Evolutionary conservation across 2,329 filamentous ascomycete genomes (phyloP).

Genomic region (Aureobasidium sp.): DNA sequence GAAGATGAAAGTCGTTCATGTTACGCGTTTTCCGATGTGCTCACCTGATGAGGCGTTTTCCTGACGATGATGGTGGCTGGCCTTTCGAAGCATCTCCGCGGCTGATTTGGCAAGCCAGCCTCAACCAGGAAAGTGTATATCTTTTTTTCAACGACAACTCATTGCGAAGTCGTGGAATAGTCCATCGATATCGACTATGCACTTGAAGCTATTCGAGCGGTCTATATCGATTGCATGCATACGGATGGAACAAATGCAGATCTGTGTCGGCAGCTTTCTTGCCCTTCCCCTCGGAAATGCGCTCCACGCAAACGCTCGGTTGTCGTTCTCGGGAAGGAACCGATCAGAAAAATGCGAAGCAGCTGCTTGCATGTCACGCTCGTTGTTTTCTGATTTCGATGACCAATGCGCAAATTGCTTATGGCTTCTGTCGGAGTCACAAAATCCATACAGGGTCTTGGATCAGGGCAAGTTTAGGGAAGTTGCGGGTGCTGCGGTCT

Average conservation of each 20-base stretch:
- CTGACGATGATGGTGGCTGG: neutral
- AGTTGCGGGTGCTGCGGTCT: neutral
- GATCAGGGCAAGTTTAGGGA: neutral
- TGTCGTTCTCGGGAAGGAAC: neutral
- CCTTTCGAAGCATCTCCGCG: slow-evolving; percentile 2
- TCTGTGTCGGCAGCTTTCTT: neutral
- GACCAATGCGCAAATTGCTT: neutral
- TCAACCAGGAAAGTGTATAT: neutral
- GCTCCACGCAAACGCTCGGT: neutral
- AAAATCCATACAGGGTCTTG: neutral
- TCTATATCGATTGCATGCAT: neutral
- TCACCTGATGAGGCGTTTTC: slow-evolving; percentile 8
- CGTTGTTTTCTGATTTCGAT: neutral
- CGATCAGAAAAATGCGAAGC: neutral
- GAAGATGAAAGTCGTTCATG: too few relatives aligned
- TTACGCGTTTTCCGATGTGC: neutral
- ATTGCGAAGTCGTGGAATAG: neutral
- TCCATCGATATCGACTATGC: too few relatives aligned
- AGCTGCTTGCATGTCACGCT: neutral
- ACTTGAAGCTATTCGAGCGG: too few relatives aligned
- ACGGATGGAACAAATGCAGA: neutral
- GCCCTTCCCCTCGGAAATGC: neutral
- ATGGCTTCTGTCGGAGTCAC: neutral
- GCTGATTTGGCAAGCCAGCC: neutral
- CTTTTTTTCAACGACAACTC: neutral